A percentile compares a stretch with the other conserved stretches of the same genome.
Conservation (phyloP, 331 rosid genomes). For the Quercus phellos region DNA sequence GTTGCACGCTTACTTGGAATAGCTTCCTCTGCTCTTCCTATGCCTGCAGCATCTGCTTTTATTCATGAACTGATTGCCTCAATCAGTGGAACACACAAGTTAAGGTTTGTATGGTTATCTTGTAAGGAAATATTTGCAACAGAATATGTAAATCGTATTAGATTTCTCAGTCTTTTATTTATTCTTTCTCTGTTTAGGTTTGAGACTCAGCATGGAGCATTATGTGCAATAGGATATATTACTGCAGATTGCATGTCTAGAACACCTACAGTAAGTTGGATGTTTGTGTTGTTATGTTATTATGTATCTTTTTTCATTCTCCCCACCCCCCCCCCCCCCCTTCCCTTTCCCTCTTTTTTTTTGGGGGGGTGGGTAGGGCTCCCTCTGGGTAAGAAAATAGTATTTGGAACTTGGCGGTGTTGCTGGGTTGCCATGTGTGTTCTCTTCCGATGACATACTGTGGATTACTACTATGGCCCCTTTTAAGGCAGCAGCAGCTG, state of each 20-base stretch:
- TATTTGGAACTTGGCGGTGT: neutral
- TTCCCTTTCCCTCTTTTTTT: neutral
- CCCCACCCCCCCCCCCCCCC: no score
- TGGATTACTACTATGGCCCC: neutral
- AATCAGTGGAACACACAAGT: slow-evolving; percentile 43
- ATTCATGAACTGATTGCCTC: slow-evolving; percentile 57
- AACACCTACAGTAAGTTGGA: slow-evolving; percentile 57
- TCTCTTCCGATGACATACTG: neutral
- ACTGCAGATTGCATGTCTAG: slow-evolving; percentile 72
- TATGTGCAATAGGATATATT: slow-evolving; percentile 85
- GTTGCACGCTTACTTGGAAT: slow-evolving; percentile 91
- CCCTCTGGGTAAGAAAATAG: neutral
- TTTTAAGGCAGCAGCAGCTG: neutral
- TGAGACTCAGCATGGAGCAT: slow-evolving; percentile 85
- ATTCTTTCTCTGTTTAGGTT: slow-evolving; percentile 46
- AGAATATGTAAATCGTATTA: neutral
- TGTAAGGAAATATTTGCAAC: slow-evolving; percentile 5
- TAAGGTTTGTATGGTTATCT: slow-evolving; percentile 48
- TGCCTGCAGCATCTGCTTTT: slow-evolving; percentile 44
- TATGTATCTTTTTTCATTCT: neutral
- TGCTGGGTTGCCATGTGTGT: neutral
- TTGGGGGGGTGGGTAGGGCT: neutral
- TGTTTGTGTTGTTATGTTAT: neutral
- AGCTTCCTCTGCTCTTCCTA: slow-evolving; percentile 72
- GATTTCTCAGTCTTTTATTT: neutral